Conservation (phyloP, 75 land plant genomes). For the Pseudotsuga menziesii region DNA sequence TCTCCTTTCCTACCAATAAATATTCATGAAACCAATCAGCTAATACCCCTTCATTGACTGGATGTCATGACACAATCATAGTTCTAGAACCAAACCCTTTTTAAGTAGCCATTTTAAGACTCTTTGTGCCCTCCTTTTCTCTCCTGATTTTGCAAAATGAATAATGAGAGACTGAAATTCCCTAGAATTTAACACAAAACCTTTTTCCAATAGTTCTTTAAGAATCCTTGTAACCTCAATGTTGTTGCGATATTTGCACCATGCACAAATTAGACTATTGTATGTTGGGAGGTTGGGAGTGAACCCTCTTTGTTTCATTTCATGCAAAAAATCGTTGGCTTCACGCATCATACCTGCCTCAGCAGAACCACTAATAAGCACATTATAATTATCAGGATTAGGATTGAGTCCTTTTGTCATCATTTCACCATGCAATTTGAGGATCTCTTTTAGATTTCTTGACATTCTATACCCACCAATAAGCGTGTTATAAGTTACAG, state of each 20-base stretch:
- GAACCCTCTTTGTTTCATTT: conserved; percentile 57
- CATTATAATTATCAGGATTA: conserved; percentile 59
- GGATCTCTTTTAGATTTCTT: conserved; percentile 45
- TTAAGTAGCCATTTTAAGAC: conserved; percentile 27
- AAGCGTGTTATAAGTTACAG: conserved; percentile 57
- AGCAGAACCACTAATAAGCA: conserved; percentile 66
- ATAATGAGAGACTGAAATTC: conserved; percentile 23
- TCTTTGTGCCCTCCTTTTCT: conserved; percentile 24
- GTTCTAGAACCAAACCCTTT: neutral
- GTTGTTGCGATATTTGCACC: conserved; percentile 46
- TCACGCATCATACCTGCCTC: conserved; percentile 52
- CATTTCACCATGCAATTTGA: conserved; percentile 73
- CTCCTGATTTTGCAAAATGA: conserved; percentile 40
- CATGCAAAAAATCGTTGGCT: conserved; percentile 57
- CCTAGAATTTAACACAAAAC: conserved; percentile 35
- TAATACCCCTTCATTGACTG: neutral
- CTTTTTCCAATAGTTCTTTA: conserved; percentile 37
- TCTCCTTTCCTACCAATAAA: neutral
- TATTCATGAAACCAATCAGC: neutral
- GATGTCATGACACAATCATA: neutral
- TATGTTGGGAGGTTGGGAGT: conserved; percentile 59
- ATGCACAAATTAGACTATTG: conserved; percentile 77
- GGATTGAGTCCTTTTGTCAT: conserved; percentile 61
- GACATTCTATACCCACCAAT: conserved; percentile 59
- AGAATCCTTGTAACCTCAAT: conserved; percentile 42